phyloP scores from a whole-genome alignment of 2,329 filamentous ascomycete species.

The Pyricularia sp. region DNA sequence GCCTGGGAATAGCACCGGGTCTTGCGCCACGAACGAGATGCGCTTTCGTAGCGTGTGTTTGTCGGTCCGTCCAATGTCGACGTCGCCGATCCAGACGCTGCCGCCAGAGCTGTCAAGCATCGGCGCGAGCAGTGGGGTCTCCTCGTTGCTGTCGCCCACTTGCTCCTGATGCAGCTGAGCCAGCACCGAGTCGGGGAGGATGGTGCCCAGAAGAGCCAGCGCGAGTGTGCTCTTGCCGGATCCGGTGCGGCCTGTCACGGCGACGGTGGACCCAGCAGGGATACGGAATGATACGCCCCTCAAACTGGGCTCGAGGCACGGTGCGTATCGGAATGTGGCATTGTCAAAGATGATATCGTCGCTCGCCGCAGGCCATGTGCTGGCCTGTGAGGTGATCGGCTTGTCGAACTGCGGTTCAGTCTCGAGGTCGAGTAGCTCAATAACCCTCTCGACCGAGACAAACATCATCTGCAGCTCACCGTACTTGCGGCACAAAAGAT shows the following conservation, averaged over 20 bases:
- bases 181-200: constrained; percentile 30
- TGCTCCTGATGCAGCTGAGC: not conserved
- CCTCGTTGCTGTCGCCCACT: not conserved
- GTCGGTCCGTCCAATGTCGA: constrained; percentile 43
- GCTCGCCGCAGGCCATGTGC: constrained; percentile 59
- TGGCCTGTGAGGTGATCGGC: constrained; percentile 57
- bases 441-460: constrained; percentile 78
- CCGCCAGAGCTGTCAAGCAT: constrained; percentile 20
- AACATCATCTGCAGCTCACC: constrained; percentile 87
- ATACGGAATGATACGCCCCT: constrained; percentile 62
- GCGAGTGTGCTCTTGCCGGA: constrained; percentile 78
- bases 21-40: constrained; percentile 55
- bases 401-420: constrained; percentile 46
- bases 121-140: not conserved
- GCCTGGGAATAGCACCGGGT: constrained; percentile 52
- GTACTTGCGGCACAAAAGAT: constrained; percentile 68
- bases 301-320: constrained; percentile 66
- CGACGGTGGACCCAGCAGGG: constrained; percentile 51
- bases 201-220: constrained; percentile 46
- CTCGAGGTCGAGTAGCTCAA: constrained; percentile 71
- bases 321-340: constrained; percentile 72
- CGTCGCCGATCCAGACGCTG: constrained; percentile 40
- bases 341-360: constrained; percentile 69
- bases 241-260: constrained; percentile 72
- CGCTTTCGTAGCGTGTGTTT: constrained; percentile 46